Percentiles rank a stretch among this genome's conserved stretches.
phyloP scores from a whole-genome alignment of 352 stramenopile species.

The Pythium vanterpoolii region DNA sequence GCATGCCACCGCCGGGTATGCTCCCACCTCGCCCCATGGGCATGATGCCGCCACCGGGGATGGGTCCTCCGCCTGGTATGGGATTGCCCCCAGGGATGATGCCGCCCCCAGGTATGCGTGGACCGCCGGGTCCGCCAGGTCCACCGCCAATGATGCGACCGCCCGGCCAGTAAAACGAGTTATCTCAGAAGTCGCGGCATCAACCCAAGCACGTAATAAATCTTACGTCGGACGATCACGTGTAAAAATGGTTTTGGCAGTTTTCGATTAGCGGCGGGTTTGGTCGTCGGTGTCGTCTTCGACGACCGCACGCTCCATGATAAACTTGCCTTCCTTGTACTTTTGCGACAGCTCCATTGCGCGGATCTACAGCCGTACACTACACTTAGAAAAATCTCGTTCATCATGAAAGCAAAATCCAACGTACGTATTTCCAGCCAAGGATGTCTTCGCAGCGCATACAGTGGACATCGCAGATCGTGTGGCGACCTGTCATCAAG shows the following conservation, averaged over 20 bases:
- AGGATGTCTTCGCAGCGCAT: slow-evolving; percentile 55
- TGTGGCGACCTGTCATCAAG: slow-evolving; percentile 81
- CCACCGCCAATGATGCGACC: slow-evolving; percentile 66
- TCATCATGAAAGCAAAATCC: neutral
- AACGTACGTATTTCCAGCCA: slow-evolving; percentile 82
- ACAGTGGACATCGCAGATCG: slow-evolving; percentile 68
- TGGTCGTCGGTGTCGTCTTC: slow-evolving; percentile 56
- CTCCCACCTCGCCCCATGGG: slow-evolving; percentile 44
- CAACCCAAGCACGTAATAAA: neutral
- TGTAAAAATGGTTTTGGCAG: neutral
- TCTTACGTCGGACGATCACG: slow-evolving; percentile 5
- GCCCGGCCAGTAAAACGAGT: slow-evolving; percentile 62
- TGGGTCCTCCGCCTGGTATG: slow-evolving; percentile 44
- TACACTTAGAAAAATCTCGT: neutral
- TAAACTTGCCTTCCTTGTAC: slow-evolving; percentile 87
- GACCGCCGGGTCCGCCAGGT: slow-evolving; percentile 32
- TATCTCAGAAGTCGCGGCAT: neutral
- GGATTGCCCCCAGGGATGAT: slow-evolving; percentile 73
- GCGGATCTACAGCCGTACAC: slow-evolving; percentile 43
- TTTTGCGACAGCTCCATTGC: slow-evolving; percentile 79
- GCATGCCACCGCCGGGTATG: slow-evolving; percentile 62
- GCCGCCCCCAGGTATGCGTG: slow-evolving; percentile 68
- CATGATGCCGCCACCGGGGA: slow-evolving; percentile 60
- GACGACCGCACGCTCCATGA: slow-evolving; percentile 75
- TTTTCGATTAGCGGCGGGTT: neutral